Evolutionary conservation across 352 stramenopile genomes (phyloP).

Genomic region (Pythium coloratum): DNA sequence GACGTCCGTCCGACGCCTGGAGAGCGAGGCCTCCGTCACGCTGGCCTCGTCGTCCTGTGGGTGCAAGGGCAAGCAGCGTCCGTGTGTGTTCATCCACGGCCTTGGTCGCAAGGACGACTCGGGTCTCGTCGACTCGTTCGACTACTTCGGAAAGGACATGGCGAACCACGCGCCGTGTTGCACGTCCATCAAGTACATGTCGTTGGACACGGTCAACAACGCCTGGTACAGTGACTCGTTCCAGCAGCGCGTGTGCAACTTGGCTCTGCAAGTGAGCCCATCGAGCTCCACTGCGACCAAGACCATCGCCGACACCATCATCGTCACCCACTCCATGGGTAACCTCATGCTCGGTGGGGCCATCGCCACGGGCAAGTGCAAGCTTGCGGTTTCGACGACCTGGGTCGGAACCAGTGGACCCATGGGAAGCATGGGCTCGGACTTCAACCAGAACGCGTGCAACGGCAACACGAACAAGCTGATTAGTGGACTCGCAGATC

Average conservation of each 20-base stretch:
- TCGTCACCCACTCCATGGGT: constrained; percentile 65
- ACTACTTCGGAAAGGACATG: constrained; percentile 46
- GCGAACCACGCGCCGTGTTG: constrained; percentile 59
- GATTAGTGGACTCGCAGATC: constrained; percentile 28
- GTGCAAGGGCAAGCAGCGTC: constrained; percentile 36
- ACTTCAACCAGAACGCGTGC: constrained; percentile 45
- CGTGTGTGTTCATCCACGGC: constrained; percentile 64
- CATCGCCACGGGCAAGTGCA: constrained; percentile 46
- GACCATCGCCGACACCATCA: constrained; percentile 64
- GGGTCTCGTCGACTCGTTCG: constrained; percentile 35
- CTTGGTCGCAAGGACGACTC: constrained; percentile 36
- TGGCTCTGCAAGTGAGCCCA: constrained; percentile 37
- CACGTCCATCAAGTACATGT: constrained; percentile 48
- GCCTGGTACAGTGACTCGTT: constrained; percentile 44
- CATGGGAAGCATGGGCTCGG: constrained; percentile 51
- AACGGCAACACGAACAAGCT: constrained; percentile 25
- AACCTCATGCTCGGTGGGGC: constrained; percentile 52
- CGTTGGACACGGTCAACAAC: constrained; percentile 42
- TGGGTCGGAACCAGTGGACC: constrained; percentile 44
- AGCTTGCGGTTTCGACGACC: constrained; percentile 30
- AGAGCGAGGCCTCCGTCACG: constrained; percentile 24
- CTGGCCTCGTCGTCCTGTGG: constrained; percentile 29
- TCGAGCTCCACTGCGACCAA: constrained; percentile 32
- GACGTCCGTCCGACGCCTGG: constrained; percentile 21
- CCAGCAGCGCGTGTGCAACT: constrained; percentile 40